Evolutionary conservation across 768 basidiomycete genomes (phyloP).

Genomic region (Collybiopsis confluens): DNA sequence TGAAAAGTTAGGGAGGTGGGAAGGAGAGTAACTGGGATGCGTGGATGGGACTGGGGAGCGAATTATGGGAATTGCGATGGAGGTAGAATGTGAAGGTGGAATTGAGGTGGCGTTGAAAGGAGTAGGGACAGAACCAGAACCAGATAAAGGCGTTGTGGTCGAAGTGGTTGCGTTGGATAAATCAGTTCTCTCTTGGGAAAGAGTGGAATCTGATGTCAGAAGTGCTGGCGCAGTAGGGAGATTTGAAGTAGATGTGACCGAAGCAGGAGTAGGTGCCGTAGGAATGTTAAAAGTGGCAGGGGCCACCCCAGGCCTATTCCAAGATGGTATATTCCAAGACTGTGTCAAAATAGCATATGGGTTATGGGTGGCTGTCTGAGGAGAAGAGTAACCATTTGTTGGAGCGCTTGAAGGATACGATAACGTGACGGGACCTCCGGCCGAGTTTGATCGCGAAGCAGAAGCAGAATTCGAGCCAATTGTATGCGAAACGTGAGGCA

Average conservation of each 20-base stretch:
- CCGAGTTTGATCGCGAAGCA: neutral
- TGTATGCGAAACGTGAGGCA: conserved; percentile 8
- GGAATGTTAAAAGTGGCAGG: conserved; percentile 15
- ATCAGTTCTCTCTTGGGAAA: no score
- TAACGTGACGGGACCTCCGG: neutral
- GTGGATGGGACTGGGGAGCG: conserved; percentile 68
- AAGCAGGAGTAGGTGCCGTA: conserved; percentile 7
- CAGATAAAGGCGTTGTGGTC: conserved; percentile 15
- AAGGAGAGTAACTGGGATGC: conserved; percentile 49
- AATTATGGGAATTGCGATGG: conserved; percentile 73
- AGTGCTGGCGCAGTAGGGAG: conserved; percentile 11
- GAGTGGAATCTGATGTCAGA: conserved; percentile 4
- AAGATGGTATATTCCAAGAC: conserved; percentile 26
- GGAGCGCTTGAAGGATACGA: conserved; percentile 27
- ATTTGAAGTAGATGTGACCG: conserved; percentile 7
- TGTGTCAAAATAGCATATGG: conserved; percentile 36
- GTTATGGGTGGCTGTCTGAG: conserved; percentile 26
- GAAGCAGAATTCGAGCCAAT: neutral
- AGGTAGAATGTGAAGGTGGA: conserved; percentile 40
- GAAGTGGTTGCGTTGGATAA: neutral
- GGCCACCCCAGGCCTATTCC: conserved; percentile 10
- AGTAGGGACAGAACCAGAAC: conserved; percentile 12
- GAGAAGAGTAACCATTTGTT: conserved; percentile 22
- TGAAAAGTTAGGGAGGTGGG: conserved; percentile 43
- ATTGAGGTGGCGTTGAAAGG: conserved; percentile 24